Evolutionary conservation across 306 rosid species (phyloP).

Genomic region (Pyrus pyrifolia): DNA sequence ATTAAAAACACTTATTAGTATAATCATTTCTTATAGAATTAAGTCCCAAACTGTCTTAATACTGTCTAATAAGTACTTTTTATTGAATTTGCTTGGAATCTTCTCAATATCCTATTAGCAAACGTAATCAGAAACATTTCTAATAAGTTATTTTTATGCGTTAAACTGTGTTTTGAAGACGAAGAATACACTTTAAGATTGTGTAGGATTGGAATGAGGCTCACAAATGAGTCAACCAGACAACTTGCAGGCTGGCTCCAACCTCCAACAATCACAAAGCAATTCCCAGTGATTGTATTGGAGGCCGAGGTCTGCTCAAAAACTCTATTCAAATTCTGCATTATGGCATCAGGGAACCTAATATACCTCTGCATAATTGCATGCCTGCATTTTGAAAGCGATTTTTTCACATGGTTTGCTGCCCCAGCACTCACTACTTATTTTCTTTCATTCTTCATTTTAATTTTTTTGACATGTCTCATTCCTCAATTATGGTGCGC

Average conservation of each 20-base stretch:
- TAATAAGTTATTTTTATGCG: neutral
- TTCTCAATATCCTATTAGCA: neutral
- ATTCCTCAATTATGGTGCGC: too few relatives aligned
- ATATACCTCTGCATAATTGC: neutral
- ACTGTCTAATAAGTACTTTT: neutral
- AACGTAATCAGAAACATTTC: too few relatives aligned
- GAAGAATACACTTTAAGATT: neutral
- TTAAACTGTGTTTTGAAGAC: neutral
- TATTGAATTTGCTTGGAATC: neutral
- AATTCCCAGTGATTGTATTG: neutral
- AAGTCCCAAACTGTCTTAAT: neutral
- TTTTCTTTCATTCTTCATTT: too few relatives aligned
- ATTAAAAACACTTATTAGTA: too few relatives aligned
- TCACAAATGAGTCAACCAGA: neutral
- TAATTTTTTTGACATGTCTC: too few relatives aligned
- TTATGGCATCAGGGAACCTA: neutral
- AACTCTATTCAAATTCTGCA: neutral
- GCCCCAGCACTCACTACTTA: neutral
- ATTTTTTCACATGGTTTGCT: constrained; percentile 1
- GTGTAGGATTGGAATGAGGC: neutral
- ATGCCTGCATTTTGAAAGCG: neutral
- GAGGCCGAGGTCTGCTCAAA: neutral
- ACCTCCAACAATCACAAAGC: neutral
- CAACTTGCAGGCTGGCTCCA: neutral
- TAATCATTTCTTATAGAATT: too few relatives aligned